These are phyloP conservation scores for Powellomyces hirtus DNA, from an alignment of 192 early-diverging fungal species.

Conservation along the genomic window DNA sequence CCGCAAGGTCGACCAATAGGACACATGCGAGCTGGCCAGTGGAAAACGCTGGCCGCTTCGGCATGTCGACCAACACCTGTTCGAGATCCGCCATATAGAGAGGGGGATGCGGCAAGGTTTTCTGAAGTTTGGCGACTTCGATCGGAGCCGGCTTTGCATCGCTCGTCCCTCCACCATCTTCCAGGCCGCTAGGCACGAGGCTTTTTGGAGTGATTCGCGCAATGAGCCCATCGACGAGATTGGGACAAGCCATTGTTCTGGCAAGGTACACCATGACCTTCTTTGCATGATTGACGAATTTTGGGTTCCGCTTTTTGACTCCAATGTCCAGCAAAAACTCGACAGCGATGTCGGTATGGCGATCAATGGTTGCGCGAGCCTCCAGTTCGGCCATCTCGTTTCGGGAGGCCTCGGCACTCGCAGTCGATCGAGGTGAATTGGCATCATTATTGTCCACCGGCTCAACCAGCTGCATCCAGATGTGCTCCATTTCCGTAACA, in stretches of 20 bases:
- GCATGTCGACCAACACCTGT: slow-evolving; percentile 59
- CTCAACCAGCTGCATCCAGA: slow-evolving; percentile 73
- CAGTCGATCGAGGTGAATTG: neutral
- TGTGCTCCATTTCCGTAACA: slow-evolving; percentile 68
- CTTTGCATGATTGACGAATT: slow-evolving; percentile 74
- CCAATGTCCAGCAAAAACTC: slow-evolving; percentile 73
- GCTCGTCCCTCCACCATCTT: slow-evolving; percentile 3
- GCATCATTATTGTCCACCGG: neutral
- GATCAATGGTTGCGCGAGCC: neutral
- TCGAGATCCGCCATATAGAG: slow-evolving; percentile 72
- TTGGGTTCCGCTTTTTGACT: slow-evolving; percentile 72
- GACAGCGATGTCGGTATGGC: slow-evolving; percentile 51
- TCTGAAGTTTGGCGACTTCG: neutral
- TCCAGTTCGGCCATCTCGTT: neutral
- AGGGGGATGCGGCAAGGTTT: neutral
- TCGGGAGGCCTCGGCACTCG: neutral
- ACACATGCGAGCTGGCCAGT: slow-evolving; percentile 73
- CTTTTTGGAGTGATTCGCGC: slow-evolving; percentile 67
- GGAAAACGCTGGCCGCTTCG: slow-evolving; percentile 69
- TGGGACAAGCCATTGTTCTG: slow-evolving; percentile 55
- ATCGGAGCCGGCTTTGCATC: neutral
- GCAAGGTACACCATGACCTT: slow-evolving; percentile 75
- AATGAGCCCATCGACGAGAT: slow-evolving; percentile 63
- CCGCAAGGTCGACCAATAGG: slow-evolving; percentile 75
- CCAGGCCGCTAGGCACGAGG: slow-evolving; percentile 52